Evolutionary conservation across 495 filamentous ascomycete genomes (phyloP).

Genomic region (Penicillium lagena): DNA sequence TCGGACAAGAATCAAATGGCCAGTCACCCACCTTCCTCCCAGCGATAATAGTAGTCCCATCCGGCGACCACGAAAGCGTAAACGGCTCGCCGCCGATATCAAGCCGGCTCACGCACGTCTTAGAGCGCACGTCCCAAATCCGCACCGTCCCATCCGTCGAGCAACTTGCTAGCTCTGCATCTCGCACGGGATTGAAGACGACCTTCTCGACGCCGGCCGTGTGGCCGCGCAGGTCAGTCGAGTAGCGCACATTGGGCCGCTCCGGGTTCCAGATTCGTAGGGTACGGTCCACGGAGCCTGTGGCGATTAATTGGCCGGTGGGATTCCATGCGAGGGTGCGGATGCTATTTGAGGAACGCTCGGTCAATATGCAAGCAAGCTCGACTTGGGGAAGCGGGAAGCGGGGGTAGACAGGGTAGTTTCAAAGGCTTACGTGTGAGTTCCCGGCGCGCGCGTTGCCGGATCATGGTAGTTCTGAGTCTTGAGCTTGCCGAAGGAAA

Average conservation of each 20-base stretch:
- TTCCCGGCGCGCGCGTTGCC: slow-evolving; percentile 39
- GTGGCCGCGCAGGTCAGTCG: slow-evolving; percentile 83
- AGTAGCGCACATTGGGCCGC: slow-evolving; percentile 68
- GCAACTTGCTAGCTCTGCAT: slow-evolving; percentile 82
- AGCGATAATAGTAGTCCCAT: slow-evolving; percentile 73
- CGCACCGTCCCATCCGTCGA: slow-evolving; percentile 78
- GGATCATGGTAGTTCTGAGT: slow-evolving; percentile 60
- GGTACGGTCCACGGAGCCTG: slow-evolving; percentile 74
- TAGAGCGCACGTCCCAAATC: slow-evolving; percentile 90
- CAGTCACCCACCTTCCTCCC: slow-evolving; percentile 65
- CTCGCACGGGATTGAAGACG: slow-evolving; percentile 81
- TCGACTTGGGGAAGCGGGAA: too few species aligned
- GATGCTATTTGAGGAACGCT: slow-evolving; percentile 28
- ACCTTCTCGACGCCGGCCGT: slow-evolving; percentile 73
- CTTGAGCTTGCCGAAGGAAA: slow-evolving; percentile 49
- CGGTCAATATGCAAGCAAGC: too few species aligned
- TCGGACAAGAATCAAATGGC: neutral
- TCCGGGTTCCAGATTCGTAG: slow-evolving; percentile 92
- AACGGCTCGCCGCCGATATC: slow-evolving; percentile 80
- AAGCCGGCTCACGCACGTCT: slow-evolving; percentile 68
- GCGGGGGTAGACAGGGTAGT: too few species aligned
- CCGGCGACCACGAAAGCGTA: slow-evolving; percentile 80
- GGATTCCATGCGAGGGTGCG: slow-evolving; percentile 87
- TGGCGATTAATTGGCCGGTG: slow-evolving; percentile 77
- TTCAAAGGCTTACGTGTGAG: slow-evolving; percentile 42